Conservation (phyloP, 495 filamentous ascomycete genomes). For the Xylaria intraflava region DNA sequence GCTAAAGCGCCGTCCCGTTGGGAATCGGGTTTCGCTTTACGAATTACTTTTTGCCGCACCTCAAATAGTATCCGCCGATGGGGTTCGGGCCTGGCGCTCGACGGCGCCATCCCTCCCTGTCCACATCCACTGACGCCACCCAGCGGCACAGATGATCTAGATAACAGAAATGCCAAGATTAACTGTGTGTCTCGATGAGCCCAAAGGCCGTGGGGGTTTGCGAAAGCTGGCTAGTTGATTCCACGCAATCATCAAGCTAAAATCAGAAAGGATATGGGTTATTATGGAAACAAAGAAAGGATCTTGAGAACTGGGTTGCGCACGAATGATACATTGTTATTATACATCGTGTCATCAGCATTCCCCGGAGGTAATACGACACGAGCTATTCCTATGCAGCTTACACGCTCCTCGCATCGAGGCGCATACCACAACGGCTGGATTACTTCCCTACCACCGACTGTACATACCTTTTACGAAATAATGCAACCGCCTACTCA, state of each 20-base stretch:
- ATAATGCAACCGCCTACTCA: not conserved
- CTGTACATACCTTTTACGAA: not conserved
- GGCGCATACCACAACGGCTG: not conserved
- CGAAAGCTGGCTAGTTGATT: too few species aligned
- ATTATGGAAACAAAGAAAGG: too few species aligned
- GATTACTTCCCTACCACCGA: not conserved
- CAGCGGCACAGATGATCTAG: not conserved
- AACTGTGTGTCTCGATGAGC: too few species aligned
- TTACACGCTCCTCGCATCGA: not conserved
- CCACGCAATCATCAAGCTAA: too few species aligned
- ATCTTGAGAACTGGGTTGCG: too few species aligned
- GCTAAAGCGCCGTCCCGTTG: not conserved
- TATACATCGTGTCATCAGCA: not conserved
- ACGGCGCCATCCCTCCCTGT: conserved; percentile 15
- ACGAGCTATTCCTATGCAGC: not conserved
- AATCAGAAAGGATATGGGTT: too few species aligned
- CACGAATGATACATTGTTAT: too few species aligned
- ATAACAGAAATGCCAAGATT: too few species aligned
- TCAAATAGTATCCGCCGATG: not conserved
- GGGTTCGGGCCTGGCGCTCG: conserved; percentile 11
- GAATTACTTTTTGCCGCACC: not conserved
- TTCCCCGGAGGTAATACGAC: not conserved
- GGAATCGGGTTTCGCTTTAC: not conserved
- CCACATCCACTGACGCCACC: conserved; percentile 2
- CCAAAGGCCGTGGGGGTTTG: too few species aligned